Evolutionary conservation across 2,329 filamentous ascomycete species (phyloP).

Genomic region (Botrytis elliptica): DNA sequence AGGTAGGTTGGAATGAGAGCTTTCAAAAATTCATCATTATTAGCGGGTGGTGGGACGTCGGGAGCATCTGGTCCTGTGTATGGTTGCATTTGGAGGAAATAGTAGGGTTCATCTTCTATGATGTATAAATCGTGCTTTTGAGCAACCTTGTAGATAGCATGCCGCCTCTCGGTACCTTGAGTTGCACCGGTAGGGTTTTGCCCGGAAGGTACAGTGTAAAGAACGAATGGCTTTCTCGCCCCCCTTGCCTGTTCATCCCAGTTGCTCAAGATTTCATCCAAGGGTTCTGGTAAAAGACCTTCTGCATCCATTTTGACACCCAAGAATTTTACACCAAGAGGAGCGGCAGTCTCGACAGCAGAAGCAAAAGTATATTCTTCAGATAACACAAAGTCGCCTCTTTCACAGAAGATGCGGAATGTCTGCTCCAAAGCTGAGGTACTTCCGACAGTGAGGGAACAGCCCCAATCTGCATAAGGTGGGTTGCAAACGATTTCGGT

Average conservation of each 20-base stretch:
- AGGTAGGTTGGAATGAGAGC: slow-evolving; percentile 73
- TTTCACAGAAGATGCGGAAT: slow-evolving; percentile 75
- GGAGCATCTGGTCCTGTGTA: slow-evolving; percentile 43
- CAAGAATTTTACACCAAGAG: slow-evolving; percentile 60
- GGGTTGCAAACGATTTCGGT: slow-evolving; percentile 87
- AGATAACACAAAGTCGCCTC: slow-evolving; percentile 75
- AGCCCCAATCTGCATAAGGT: slow-evolving; percentile 87
- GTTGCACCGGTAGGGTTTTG: slow-evolving; percentile 77
- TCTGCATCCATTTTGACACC: slow-evolving; percentile 65
- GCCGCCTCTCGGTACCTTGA: slow-evolving; percentile 56
- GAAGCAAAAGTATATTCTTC: slow-evolving; percentile 90
- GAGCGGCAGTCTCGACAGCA: slow-evolving; percentile 63
- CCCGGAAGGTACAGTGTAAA: slow-evolving; percentile 71
- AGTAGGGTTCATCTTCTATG: slow-evolving; percentile 74
- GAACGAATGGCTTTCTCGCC: slow-evolving; percentile 62
- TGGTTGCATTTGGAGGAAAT: slow-evolving; percentile 67
- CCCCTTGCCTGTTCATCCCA: slow-evolving; percentile 61
- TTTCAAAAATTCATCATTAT: slow-evolving; percentile 70
- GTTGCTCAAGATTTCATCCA: slow-evolving; percentile 62
- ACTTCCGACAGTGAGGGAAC: slow-evolving; percentile 79
- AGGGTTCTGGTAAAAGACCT: slow-evolving; percentile 59
- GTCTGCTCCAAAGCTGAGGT: slow-evolving; percentile 83
- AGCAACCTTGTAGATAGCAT: slow-evolving; percentile 62
- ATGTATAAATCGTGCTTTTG: slow-evolving; percentile 72
- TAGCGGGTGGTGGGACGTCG: slow-evolving; percentile 48